phyloP scores from a whole-genome alignment of 2,329 filamentous ascomycete genomes.

The Pestalotiopsis sp. region DNA sequence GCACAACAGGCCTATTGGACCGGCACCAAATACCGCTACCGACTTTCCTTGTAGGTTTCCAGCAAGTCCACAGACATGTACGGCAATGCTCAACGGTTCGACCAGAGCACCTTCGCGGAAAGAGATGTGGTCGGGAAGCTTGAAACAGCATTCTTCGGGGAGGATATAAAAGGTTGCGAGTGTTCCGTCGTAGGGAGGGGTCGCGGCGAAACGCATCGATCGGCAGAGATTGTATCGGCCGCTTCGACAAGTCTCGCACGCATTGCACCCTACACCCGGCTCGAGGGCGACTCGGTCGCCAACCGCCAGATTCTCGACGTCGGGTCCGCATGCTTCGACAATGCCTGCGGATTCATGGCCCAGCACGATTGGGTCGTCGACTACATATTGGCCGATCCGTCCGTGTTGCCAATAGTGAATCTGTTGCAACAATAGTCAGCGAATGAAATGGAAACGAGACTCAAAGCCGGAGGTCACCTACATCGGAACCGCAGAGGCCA shows the following conservation, averaged over 20 bases:
- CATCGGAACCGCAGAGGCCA: constrained; percentile 86
- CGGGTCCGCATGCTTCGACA: constrained; percentile 68
- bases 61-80: constrained; percentile 81
- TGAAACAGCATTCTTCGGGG: constrained; percentile 91
- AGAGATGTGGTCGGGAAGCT: constrained; percentile 74
- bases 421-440: no score
- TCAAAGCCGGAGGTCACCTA: constrained; percentile 29
- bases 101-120: constrained; percentile 88
- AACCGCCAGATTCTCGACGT: constrained; percentile 62
- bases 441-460: no score
- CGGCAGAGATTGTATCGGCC: constrained; percentile 90
- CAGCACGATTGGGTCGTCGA: constrained; percentile 80
- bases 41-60: constrained; percentile 71
- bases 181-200: constrained; percentile 87
- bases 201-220: constrained; percentile 88
- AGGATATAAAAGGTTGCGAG: constrained; percentile 83
- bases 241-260: constrained; percentile 75
- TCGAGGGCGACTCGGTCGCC: constrained; percentile 92
- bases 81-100: constrained; percentile 84
- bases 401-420: constrained; percentile 82
- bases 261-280: constrained; percentile 83
- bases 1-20: constrained; percentile 85
- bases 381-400: constrained; percentile 83
- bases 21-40: constrained; percentile 84
- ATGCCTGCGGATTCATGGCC: constrained; percentile 74